Evolutionary conservation across 345 rosid genomes (phyloP), one percentile per base, ranked within the genome.

Genomic region (Combretum micranthum): DNA sequence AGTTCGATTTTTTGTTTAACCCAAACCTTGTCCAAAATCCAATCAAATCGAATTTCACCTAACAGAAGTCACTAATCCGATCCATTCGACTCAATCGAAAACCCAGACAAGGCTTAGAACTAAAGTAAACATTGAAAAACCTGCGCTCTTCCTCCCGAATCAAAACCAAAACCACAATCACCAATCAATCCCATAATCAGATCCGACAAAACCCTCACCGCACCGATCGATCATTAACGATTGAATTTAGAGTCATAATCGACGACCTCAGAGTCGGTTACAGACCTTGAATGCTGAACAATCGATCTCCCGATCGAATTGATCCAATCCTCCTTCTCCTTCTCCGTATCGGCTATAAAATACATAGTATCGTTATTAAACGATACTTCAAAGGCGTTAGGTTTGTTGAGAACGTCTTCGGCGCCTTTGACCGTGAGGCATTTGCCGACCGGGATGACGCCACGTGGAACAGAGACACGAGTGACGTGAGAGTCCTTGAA

Each of bases 261-360:
- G 12, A 86, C 81, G 42, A 88, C 83, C 64, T 88, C 94, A 4
- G 87, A 86, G 60, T 88, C 91, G 9, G 96, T 88, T 12, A 83
- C 84, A 42, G 96, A 81, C 21, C 80, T 70, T 18, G 96, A 88
- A 71, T 77, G 90, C 62, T 85, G 93, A 20, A 88, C 94, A 39
- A 88, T 88, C 44, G 94, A 84, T 23, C 91, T 62, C 4, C 96
- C 96, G 49, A 88, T 83, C 44, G 94, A 86, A 61, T 88, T 88
- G 78, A 88, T 86, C 96, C 96, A 86, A 39, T 88, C 91, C 72
- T 88, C 94, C 64, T 80, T 88, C 60, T 83, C 94, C 72, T 88
- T 88, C 67, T 82, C 91, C 12, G 82, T 56, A 58, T 86, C 96
- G 16, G 94, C 96, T 26, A 85, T 48, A 67, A 88, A 88, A 72